Evolutionary conservation across 176 grass and related monocot genomes (phyloP).

Genomic region (Oryza longistaminata): DNA sequence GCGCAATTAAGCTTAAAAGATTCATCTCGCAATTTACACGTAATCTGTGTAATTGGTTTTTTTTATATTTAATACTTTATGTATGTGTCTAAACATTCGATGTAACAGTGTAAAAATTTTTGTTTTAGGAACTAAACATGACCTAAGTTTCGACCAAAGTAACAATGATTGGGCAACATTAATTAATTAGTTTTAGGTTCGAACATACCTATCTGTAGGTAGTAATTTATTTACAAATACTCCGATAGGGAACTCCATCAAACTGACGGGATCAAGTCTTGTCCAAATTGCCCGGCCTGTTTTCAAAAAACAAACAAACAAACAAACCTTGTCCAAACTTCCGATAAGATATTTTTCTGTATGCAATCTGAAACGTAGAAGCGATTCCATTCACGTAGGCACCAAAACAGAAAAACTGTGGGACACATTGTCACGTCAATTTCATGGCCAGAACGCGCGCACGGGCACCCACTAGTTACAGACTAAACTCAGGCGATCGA

Average conservation of each 20-base stretch:
- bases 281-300: neutral
- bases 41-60: too few relatives aligned
- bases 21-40: too few relatives aligned
- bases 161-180: constrained; percentile 2
- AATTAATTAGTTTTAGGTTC: neutral
- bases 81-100: too few relatives aligned
- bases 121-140: too few relatives aligned
- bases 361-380: neutral
- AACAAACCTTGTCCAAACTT: neutral
- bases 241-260: neutral
- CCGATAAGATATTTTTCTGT: neutral
- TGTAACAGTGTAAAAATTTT: too few relatives aligned
- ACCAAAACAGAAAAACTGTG: neutral
- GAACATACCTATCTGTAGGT: neutral
- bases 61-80: too few relatives aligned
- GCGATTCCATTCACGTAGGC: neutral
- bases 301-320: too few relatives aligned
- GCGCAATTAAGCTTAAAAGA: too few relatives aligned
- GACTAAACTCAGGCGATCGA: too few relatives aligned
- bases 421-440: neutral
- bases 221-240: neutral
- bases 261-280: neutral
- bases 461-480: too few relatives aligned
- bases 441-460: too few relatives aligned
- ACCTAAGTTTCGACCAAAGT: neutral